These are phyloP conservation scores for Marchantia paleacea DNA, from an alignment of 225 moss, liverwort and hornwort species.

Conservation along the genomic window DNA sequence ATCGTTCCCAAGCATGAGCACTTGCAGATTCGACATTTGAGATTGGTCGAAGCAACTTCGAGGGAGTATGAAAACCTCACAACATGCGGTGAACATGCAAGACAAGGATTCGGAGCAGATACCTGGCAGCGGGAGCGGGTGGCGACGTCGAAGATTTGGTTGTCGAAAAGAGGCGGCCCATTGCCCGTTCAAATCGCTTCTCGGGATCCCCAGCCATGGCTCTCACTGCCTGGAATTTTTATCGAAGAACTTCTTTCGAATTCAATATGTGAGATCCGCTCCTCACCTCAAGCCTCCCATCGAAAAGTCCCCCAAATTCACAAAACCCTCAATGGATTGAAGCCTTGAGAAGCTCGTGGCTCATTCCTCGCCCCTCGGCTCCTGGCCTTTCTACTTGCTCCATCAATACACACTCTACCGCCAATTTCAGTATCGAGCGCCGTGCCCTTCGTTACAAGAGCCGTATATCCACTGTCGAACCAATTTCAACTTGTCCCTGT, in stretches of 20 bases:
- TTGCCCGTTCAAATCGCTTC: constrained; percentile 76
- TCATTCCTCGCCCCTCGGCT: background rate
- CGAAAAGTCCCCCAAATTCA: background rate
- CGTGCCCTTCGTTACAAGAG: no score
- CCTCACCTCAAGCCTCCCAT: background rate
- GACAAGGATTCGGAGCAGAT: background rate
- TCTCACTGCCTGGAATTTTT: background rate
- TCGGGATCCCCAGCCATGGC: constrained; percentile 43
- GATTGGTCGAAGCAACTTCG: background rate
- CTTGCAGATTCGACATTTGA: background rate
- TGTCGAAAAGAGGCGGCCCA: constrained; percentile 70
- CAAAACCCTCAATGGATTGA: background rate
- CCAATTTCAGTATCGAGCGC: background rate
- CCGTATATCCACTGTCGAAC: no score
- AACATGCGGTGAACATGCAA: background rate
- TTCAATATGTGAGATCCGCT: background rate
- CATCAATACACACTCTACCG: background rate
- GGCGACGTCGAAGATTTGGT: constrained; percentile 44
- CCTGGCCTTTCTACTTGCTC: background rate
- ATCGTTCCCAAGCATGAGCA: no score
- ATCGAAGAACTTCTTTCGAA: background rate
- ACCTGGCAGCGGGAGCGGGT: constrained; percentile 72
- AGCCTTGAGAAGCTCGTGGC: background rate
- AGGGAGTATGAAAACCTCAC: background rate
- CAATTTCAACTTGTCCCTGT: no score